Percentiles rank a stretch among this genome's conserved stretches.
Conservation (phyloP, 2,329 filamentous ascomycete species). For the Xylariaceae sp. region DNA sequence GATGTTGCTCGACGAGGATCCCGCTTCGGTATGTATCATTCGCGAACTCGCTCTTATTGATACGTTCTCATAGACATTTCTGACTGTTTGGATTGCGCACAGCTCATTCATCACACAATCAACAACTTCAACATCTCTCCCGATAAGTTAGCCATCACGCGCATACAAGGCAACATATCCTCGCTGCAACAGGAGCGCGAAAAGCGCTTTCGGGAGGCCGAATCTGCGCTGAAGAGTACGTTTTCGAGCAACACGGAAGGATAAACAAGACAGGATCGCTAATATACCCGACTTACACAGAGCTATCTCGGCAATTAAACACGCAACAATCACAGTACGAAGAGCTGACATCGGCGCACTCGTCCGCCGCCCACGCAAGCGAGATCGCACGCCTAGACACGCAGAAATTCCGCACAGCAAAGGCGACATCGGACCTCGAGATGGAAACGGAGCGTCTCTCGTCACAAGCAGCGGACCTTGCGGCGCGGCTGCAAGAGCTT, state of each 20-base stretch:
- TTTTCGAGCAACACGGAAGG: background rate
- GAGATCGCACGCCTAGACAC: slow-evolving; percentile 85
- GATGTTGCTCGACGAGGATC: slow-evolving; percentile 94
- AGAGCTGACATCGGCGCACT: slow-evolving; percentile 70
- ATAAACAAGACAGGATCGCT: background rate
- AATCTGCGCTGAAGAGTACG: slow-evolving; percentile 58
- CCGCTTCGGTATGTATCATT: slow-evolving; percentile 61
- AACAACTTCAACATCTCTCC: slow-evolving; percentile 91
- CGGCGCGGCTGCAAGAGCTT: slow-evolving; percentile 70
- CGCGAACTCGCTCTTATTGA: background rate
- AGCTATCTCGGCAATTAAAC: slow-evolving; percentile 69
- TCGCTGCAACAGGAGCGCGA: slow-evolving; percentile 81
- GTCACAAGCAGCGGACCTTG: slow-evolving; percentile 69
- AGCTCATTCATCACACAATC: slow-evolving; percentile 89
- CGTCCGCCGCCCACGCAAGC: slow-evolving; percentile 71
- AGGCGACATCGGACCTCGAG: slow-evolving; percentile 81
- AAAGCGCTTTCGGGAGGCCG: slow-evolving; percentile 66
- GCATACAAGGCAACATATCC: slow-evolving; percentile 76
- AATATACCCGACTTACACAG: slow-evolving; percentile 33
- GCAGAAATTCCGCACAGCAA: slow-evolving; percentile 91
- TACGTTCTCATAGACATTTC: background rate
- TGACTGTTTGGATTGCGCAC: slow-evolving; percentile 16
- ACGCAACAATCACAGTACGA: slow-evolving; percentile 70
- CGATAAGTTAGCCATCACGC: slow-evolving; percentile 77
- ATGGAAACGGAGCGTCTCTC: slow-evolving; percentile 92